These are phyloP conservation scores for Termitomyces eurrhizus DNA, from an alignment of 768 basidiomycete species.

Conservation along the genomic window DNA sequence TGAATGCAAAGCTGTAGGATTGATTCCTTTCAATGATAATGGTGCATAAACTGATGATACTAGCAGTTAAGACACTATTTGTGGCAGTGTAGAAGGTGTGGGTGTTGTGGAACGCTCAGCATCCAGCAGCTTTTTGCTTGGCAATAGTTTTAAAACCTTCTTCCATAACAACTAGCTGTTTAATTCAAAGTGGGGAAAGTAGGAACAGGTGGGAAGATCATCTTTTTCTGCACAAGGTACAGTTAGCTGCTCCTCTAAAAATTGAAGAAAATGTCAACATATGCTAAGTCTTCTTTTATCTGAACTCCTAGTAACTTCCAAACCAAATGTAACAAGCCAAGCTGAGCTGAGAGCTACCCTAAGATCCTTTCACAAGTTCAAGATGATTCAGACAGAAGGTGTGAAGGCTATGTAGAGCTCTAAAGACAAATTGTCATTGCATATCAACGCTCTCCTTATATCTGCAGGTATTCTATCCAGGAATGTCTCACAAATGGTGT, in stretches of 20 bases:
- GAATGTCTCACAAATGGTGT: too few relatives aligned
- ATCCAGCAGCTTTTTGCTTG: constrained; percentile 8
- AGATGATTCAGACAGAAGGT: too few relatives aligned
- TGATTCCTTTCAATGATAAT: constrained; percentile 23
- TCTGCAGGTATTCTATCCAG: too few relatives aligned
- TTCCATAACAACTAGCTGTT: constrained; percentile 19
- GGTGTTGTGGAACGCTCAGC: constrained; percentile 12
- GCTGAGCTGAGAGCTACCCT: too few relatives aligned
- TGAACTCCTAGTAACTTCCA: constrained; percentile 23
- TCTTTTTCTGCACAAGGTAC: constrained; percentile 27
- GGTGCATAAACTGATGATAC: constrained; percentile 21
- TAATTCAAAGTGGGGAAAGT: constrained; percentile 43
- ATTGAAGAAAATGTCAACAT: constrained; percentile 4
- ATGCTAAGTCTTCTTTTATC: constrained; percentile 23
- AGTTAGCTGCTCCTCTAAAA: constrained; percentile 13
- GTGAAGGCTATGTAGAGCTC: too few relatives aligned
- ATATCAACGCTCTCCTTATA: too few relatives aligned
- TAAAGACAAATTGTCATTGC: too few relatives aligned
- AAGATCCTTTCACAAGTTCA: too few relatives aligned
- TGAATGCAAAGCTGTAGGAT: constrained; percentile 27
- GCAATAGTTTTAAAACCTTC: constrained; percentile 18
- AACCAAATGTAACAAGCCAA: too few relatives aligned
- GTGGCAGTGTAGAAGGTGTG: constrained; percentile 19
- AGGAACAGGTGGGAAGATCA: constrained; percentile 36
- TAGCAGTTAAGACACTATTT: constrained; percentile 16